Conservation (phyloP, 1,139 yeast species). For the Yarrowia galli region DNA sequence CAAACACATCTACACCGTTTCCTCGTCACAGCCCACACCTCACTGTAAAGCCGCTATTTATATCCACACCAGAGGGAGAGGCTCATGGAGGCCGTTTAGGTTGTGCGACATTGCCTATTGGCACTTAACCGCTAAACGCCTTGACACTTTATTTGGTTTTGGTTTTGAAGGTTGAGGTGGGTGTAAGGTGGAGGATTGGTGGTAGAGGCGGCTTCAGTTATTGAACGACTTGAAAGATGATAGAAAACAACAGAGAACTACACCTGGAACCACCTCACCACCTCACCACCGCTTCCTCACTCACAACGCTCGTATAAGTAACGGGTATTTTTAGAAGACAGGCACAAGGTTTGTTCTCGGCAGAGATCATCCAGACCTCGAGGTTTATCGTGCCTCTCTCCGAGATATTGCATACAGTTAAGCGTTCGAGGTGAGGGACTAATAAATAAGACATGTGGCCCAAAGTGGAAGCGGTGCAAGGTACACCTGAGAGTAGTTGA, state of each 20-base stretch:
- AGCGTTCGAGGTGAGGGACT: conserved; percentile 22
- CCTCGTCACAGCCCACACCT: too few relatives aligned
- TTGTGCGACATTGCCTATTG: conserved; percentile 15
- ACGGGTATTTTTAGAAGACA: not conserved
- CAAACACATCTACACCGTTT: too few relatives aligned
- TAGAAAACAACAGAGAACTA: too few relatives aligned
- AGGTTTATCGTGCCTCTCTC: conserved; percentile 17
- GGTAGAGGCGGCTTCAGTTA: too few relatives aligned
- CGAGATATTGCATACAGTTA: conserved; percentile 26
- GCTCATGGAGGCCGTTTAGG: not conserved
- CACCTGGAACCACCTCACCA: too few relatives aligned
- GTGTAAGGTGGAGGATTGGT: not conserved
- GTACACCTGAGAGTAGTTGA: not conserved
- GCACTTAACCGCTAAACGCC: conserved; percentile 27
- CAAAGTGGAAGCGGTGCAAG: conserved; percentile 3
- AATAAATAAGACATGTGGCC: conserved; percentile 21
- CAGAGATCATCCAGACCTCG: not conserved
- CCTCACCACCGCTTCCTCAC: too few relatives aligned
- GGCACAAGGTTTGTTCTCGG: conserved; percentile 18
- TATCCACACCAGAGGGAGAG: not conserved
- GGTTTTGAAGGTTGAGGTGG: not conserved
- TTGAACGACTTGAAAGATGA: too few relatives aligned
- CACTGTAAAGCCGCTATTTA: conserved; percentile 6
- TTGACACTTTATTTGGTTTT: conserved; percentile 11
- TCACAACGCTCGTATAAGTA: too few relatives aligned